phyloP scores from a whole-genome alignment of 2,329 filamentous ascomycete species.

The Aspergillus jensenii region DNA sequence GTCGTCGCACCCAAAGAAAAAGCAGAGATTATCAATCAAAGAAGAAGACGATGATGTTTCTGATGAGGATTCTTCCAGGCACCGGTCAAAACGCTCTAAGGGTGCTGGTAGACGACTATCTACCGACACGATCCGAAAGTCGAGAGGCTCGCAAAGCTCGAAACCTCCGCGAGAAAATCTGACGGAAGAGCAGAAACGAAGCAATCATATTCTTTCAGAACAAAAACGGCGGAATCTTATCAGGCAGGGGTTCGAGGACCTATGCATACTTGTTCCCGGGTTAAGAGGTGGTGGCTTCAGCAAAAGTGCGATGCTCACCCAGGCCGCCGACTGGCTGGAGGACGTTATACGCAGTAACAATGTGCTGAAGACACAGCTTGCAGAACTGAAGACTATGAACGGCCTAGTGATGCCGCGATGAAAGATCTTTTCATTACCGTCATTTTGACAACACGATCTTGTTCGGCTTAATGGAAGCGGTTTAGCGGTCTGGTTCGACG shows the following conservation, averaged over 20 bases:
- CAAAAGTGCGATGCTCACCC: constrained; percentile 75
- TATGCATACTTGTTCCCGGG: constrained; percentile 74
- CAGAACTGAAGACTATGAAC: constrained; percentile 44
- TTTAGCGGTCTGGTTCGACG: constrained; percentile 24
- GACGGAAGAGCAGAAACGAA: constrained; percentile 75
- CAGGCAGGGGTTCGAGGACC: constrained; percentile 76
- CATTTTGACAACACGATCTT: background rate
- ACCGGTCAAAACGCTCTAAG: constrained; percentile 52
- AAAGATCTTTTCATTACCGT: constrained; percentile 20
- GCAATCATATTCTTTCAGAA: constrained; percentile 84
- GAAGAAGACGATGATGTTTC: constrained; percentile 42
- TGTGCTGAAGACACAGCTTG: constrained; percentile 55
- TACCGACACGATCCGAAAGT: constrained; percentile 38
- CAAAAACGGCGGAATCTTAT: constrained; percentile 82
- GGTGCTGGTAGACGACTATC: constrained; percentile 38
- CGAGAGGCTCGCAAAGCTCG: constrained; percentile 26
- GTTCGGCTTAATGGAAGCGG: constrained; percentile 17
- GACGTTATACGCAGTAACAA: constrained; percentile 69
- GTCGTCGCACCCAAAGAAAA: constrained; percentile 31
- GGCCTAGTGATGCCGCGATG: constrained; percentile 38
- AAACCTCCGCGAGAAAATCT: constrained; percentile 58
- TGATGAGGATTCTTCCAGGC: constrained; percentile 32
- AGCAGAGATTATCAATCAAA: constrained; percentile 32
- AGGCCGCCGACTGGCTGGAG: constrained; percentile 77
- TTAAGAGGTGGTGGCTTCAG: constrained; percentile 73